Base-by-base conservation (phyloP, 108 stramenopile species). In the Conticribra guillardii region DNA sequence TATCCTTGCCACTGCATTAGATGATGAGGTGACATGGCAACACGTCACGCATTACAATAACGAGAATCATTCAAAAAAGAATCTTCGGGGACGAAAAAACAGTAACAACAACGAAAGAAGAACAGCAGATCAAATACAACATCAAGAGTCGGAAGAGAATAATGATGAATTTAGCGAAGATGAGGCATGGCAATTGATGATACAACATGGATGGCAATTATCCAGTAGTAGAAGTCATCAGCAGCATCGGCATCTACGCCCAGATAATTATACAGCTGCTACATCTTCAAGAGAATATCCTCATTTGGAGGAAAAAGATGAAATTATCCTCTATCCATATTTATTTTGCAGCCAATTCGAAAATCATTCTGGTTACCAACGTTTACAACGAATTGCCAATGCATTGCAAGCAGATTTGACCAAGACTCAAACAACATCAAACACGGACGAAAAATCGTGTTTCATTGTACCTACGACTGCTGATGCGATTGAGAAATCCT, bases 361-460 rank as follows among this genome's bases (percentile, higher is more conserved):
- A 30, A 37, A 49, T 53, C 60, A 68, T 47, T 69, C 75, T 3
- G 75, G 75, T 4, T 58, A 51, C 48, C 47, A 61, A 27, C 75
- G 75, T 0, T 49, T 62, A 5, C 53, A 69, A 28, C 45, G 45
- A 48, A 57, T 76, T 0, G 45, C 41, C 2, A 8, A 8, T 2
- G 34, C 67, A 24, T 60, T 76, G 27, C 50, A 56, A 41, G 45
- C 52, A 30, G n/a, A 66, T 32, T 28, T 49, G 2, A 14, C 31
- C 31, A 47, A 45, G 30, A 41, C 48, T 1, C 75, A 76, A 61
- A 76, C 75, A 0, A 21, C 73, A n/a, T 60, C 28, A 37, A 79
- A 79, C 52, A 73, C 71, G 11, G 58, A 73, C 28, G 72, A 79
- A 37, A 46, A 73, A 34, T 67, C 54, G 16, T 79, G 77, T 47